A percentile compares a stretch with the other conserved stretches of the same genome.
These are phyloP conservation scores for Taxillus chinensis DNA, from an alignment of 164 flowering plant genomes.

Conservation along the genomic window DNA sequence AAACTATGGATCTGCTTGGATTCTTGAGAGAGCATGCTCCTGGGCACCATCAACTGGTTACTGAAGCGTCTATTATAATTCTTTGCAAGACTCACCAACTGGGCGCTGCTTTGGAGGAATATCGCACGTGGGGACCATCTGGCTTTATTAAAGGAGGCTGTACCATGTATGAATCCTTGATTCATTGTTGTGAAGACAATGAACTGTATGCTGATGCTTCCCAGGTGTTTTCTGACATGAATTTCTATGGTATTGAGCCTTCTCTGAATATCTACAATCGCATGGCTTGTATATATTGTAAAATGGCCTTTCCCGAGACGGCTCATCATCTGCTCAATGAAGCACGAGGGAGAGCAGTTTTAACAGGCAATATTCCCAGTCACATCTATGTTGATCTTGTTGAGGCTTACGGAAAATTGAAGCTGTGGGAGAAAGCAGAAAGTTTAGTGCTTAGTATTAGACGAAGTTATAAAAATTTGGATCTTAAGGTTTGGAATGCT, in stretches of 20 bases:
- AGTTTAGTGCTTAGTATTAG: conserved; percentile 54
- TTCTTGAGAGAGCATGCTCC: conserved; percentile 39
- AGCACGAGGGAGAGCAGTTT: conserved; percentile 44
- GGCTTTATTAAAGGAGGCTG: conserved; percentile 24
- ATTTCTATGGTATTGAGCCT: conserved; percentile 48
- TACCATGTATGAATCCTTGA: conserved; percentile 56
- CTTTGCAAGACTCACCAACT: conserved; percentile 50
- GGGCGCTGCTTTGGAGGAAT: conserved; percentile 60
- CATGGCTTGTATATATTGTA: conserved; percentile 50
- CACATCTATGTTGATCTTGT: conserved; percentile 44
- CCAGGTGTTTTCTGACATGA: conserved; percentile 81
- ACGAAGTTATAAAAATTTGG: conserved; percentile 30
- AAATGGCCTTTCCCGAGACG: conserved; percentile 81
- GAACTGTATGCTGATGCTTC: conserved; percentile 55
- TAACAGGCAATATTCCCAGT: conserved; percentile 24
- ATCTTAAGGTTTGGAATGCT: conserved; percentile 82
- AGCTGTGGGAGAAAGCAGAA: conserved; percentile 72
- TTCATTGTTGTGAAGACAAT: conserved; percentile 50
- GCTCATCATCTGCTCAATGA: conserved; percentile 54
- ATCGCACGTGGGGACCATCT: conserved; percentile 23
- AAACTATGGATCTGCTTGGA: conserved; percentile 53
- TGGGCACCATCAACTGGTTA: conserved; percentile 25
- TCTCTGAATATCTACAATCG: conserved; percentile 33
- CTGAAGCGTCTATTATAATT: conserved; percentile 47
- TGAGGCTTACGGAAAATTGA: conserved; percentile 62